Evolutionary conservation across 768 basidiomycete genomes (phyloP).

Genomic region (Kwoniella dendrophila): DNA sequence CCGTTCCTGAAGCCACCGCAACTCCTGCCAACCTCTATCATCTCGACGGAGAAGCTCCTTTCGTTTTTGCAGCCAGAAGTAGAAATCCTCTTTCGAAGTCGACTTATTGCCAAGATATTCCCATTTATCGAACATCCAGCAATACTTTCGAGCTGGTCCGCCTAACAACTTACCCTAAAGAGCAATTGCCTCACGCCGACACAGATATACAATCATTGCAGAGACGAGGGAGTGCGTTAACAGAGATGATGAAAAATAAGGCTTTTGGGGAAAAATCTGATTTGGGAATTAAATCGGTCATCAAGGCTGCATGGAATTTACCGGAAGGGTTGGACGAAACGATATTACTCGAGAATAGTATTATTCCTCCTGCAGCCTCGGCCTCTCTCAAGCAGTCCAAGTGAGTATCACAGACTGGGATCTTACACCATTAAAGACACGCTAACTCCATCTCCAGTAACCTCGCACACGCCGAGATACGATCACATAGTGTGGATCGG

Average conservation of each 20-base stretch:
- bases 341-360: neutral
- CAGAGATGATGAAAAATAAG: constrained; percentile 45
- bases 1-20: constrained; percentile 52
- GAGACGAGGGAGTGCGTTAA: constrained; percentile 39
- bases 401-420: constrained; percentile 13
- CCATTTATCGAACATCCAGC: constrained; percentile 44
- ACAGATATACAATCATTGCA: neutral
- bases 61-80: constrained; percentile 15
- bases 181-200: neutral
- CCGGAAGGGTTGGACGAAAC: constrained; percentile 15
- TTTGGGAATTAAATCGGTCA: constrained; percentile 15
- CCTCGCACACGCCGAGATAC: constrained; percentile 79
- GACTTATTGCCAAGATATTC: constrained; percentile 29
- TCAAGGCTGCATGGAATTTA: constrained; percentile 35
- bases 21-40: neutral
- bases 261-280: constrained; percentile 16
- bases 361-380: too few species aligned
- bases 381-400: neutral
- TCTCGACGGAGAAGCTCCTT: neutral
- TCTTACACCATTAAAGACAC: neutral
- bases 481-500: constrained; percentile 65
- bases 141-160: constrained; percentile 44
- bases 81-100: constrained; percentile 16
- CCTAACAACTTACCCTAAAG: constrained; percentile 14
- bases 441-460: constrained; percentile 36